Percentiles rank a stretch among this genome's conserved stretches.
phyloP scores from a whole-genome alignment of 345 rosid species.

The Eucalyptus globulus region DNA sequence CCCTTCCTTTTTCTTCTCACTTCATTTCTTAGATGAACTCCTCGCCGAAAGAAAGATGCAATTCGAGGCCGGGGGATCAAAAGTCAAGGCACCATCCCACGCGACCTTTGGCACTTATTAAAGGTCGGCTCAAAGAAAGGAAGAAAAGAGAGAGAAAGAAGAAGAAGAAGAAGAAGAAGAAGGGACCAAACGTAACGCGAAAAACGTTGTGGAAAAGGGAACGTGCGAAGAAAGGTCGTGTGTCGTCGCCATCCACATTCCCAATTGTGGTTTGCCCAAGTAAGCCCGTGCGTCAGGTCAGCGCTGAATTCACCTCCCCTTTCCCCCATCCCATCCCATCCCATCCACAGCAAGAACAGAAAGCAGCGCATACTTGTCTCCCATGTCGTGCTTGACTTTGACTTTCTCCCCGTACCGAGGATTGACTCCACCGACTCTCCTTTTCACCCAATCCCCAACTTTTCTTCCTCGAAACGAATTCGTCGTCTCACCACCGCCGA shows the following conservation, averaged over 20 bases:
- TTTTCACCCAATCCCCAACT: background rate
- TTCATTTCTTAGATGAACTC: background rate
- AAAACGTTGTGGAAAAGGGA: background rate
- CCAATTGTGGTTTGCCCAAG: background rate
- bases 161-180: too few relatives aligned
- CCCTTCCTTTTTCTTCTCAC: background rate
- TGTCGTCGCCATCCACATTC: background rate
- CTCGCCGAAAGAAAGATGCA: background rate
- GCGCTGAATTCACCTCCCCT: background rate
- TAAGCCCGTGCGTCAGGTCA: background rate
- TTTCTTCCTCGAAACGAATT: background rate
- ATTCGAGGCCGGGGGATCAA: background rate
- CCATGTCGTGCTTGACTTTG: background rate
- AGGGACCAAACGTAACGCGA: background rate
- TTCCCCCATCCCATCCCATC: background rate
- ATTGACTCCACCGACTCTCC: background rate
- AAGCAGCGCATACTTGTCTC: background rate
- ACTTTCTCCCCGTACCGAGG: background rate
- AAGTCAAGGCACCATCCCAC: background rate
- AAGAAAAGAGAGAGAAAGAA: background rate
- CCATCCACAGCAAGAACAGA: background rate
- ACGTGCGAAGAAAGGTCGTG: background rate
- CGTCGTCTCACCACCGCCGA: background rate
- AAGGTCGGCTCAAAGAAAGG: background rate
- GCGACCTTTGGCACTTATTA: background rate